A percentile compares a stretch with the other conserved stretches of the same genome.
Conservation (phyloP, 169 alveolate genomes). For the Eimeria acervulina region DNA sequence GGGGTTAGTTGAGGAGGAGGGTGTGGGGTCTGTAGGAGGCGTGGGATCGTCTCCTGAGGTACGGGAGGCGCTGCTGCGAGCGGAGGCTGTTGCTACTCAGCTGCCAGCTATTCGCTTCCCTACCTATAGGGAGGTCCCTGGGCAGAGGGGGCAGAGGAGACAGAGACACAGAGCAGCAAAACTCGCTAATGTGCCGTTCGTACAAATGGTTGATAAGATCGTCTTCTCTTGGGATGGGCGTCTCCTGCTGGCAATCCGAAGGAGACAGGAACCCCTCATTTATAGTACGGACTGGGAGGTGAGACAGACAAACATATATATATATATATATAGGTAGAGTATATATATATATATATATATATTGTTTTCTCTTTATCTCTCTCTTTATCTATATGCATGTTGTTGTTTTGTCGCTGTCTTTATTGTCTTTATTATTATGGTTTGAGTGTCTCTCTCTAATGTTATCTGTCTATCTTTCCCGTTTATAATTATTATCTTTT, state of each 20-base stretch:
- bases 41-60: not conserved
- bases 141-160: not conserved
- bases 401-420: not conserved
- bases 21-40: not conserved
- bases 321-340: too few relatives aligned
- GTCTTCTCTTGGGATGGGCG: conserved; percentile 78
- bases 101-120: conserved; percentile 48
- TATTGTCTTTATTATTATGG: too few relatives aligned
- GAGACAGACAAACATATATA: not conserved
- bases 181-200: not conserved
- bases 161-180: not conserved
- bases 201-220: conserved; percentile 28
- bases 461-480: not conserved
- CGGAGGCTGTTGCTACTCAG: conserved; percentile 49
- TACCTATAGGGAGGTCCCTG: not conserved
- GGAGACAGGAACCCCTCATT: conserved; percentile 66
- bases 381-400: too few relatives aligned
- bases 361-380: too few relatives aligned
- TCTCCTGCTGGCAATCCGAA: conserved; percentile 53
- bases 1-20: not conserved
- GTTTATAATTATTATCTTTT: too few relatives aligned
- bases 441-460: not conserved
- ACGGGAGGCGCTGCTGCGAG: conserved; percentile 4
- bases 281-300: conserved; percentile 69
- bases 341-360: too few relatives aligned